Evolutionary conservation across 73 alveolate species (phyloP), one percentile per base, ranked within the genome.

Genomic region (Breviolum minutum): DNA sequence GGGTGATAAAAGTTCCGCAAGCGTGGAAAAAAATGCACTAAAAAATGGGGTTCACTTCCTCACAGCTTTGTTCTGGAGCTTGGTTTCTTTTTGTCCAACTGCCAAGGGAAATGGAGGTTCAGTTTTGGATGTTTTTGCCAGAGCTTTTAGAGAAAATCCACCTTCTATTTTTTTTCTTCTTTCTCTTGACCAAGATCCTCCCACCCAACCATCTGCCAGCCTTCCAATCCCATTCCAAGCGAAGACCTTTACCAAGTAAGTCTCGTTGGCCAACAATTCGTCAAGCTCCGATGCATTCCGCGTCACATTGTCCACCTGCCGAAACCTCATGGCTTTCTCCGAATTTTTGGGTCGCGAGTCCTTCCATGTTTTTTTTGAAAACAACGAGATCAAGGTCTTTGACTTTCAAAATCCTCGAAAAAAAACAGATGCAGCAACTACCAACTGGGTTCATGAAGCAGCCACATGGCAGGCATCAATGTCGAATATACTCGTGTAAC

Each of bases 211-310:
- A 77, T 9, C 11, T 13, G 68, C 88, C 68, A 5, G 68, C 88
- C 88, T 80, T 26, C 88, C 88, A 9, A 80, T 16, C 20, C 20
- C 62, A 80, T 80, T 80, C 88, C 88, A 80, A 48, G 88, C 88
- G 16, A 40, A 40, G 88, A 80, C 32, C 16, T 48, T 63, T 30
- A 80, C 68, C 40, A 19, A 66, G 27, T 80, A 80, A 10, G 68
- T 80, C 17, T 48, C 68, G 68, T 80, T 80, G 69, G 88, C 88
- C 88, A 80, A 13, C 88, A 80, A 80, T 5, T 80, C 68, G 16
- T 12, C 13, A 26, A 80, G 64, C 32, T 80, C 69, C 2, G 54
- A 80, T 27, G 86, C 86, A 77, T 61, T 30, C 86, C 24, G 86
- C 13, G 63, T 80, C 88, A 80, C 32, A 30, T 80, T 80, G 88